Conservation (phyloP, 306 rosid genomes). For the Vigna mungo region DNA sequence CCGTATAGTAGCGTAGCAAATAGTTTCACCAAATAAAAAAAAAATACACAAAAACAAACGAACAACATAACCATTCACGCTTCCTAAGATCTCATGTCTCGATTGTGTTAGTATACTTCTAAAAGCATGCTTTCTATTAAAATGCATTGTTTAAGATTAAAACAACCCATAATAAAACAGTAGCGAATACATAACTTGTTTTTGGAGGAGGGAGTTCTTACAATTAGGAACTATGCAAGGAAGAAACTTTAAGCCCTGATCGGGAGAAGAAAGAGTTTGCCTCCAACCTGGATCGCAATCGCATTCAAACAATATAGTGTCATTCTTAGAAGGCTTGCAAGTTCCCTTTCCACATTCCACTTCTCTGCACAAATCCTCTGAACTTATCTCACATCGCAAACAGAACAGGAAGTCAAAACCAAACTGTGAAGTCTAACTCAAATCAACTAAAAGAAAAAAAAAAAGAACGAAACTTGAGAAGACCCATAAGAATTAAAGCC, state of each 20-base stretch:
- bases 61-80: not conserved
- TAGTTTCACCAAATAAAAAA: slow-evolving; percentile 25
- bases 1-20: not conserved
- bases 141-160: slow-evolving; percentile 10
- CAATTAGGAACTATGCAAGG: slow-evolving; percentile 83
- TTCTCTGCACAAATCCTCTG: slow-evolving; percentile 69
- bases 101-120: not conserved
- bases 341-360: slow-evolving; percentile 72
- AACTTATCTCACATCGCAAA: slow-evolving; percentile 28
- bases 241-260: slow-evolving; percentile 55
- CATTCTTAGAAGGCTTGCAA: slow-evolving; percentile 62
- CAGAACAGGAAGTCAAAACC: slow-evolving; percentile 1
- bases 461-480: slow-evolving; percentile 10
- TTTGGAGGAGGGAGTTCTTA: slow-evolving; percentile 38
- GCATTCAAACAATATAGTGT: slow-evolving; percentile 61
- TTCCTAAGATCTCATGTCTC: slow-evolving; percentile 8
- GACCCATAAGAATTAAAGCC: slow-evolving; percentile 13
- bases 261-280: slow-evolving; percentile 45
- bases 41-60: slow-evolving; percentile 19
- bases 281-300: slow-evolving; percentile 77
- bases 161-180: not conserved
- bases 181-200: not conserved
- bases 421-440: not conserved
- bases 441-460: not conserved
- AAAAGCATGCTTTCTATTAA: slow-evolving; percentile 1